Base-by-base conservation (phyloP, 2,329 filamentous ascomycete genomes). In the Fusarium albosuccineum region DNA sequence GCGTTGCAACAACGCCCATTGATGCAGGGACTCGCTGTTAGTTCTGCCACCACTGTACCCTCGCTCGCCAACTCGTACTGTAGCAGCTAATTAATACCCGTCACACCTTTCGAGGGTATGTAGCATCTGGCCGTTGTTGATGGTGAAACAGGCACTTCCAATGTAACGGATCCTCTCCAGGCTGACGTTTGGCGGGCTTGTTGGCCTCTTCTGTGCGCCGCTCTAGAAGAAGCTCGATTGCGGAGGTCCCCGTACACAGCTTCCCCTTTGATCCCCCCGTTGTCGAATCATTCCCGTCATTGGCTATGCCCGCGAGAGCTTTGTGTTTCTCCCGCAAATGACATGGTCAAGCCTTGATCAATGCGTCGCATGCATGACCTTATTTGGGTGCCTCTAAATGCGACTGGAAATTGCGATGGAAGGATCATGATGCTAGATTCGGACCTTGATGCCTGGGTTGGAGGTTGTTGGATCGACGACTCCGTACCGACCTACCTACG, bases 311-410 rank as follows among this genome's bases (percentile, higher is more conserved):
- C 52, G 48, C 52, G 53, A 29, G 51, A 44, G 51, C 54, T 44
- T 27, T 45, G 36, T 51, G 39, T 44, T 27, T 67, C 39, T 60
- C 52, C 62, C 57, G 40, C 36, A 51, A 55, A 57, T 42, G 60
- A 60, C 37, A 59, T 52, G 66, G 45, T 54, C 69, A 40, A 42
- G 40, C 16, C 49, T 41, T 71, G 71, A 68, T 72, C 71, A 66
- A 72, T 70, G 71, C 71, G 62, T 62, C 55, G 46, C 40, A 16
- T 68, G 67, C 70, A 72, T 73, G 71, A 70, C 53, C 60, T 68
- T 68, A 57, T 57, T 66, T 53, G 63, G 49, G 59, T 61, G 45
- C 46, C 44, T 62, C 58, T 37, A 30, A 45, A 70, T 62, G 57
- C 57, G 30, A 57, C 37, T 68, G 62, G 66, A 70, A 68, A 71